A percentile compares a stretch with the other conserved stretches of the same genome.
phyloP scores from a whole-genome alignment of 805 yeast genomes.

The Barnettozyma salicaria region DNA sequence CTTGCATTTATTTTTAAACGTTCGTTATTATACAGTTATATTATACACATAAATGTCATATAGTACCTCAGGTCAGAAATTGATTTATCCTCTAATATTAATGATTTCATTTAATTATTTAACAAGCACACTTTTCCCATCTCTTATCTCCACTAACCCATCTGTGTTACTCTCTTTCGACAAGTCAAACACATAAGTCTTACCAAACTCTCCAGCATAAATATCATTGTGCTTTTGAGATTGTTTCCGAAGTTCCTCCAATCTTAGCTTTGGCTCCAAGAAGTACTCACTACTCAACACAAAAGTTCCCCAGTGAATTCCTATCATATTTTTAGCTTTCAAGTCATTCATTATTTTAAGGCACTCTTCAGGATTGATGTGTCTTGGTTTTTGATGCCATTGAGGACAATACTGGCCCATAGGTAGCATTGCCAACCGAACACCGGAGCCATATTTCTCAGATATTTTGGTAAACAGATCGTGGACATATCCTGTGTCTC shows the following conservation, averaged over 20 bases:
- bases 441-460: conserved; percentile 51
- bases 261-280: conserved; percentile 66
- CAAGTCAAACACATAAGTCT: conserved; percentile 47
- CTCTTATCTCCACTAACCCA: conserved; percentile 18
- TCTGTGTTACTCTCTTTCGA: conserved; percentile 8
- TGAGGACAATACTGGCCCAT: conserved; percentile 94
- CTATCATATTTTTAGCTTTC: conserved; percentile 58
- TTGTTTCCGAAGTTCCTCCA: conserved; percentile 46
- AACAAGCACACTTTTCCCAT: conserved; percentile 28
- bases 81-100: too few relatives aligned
- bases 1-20: too few relatives aligned
- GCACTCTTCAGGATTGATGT: conserved; percentile 77
- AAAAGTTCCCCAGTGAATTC: conserved; percentile 97
- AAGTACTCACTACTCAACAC: conserved; percentile 83
- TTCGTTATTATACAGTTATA: too few relatives aligned
- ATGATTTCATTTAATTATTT: conserved; percentile 15
- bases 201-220: conserved; percentile 70
- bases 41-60: too few relatives aligned
- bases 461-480: conserved; percentile 69
- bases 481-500: conserved; percentile 86
- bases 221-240: conserved; percentile 34
- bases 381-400: conserved; percentile 91
- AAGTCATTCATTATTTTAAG: conserved; percentile 59
- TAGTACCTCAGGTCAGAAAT: too few relatives aligned
- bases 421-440: conserved; percentile 68